Base-by-base conservation (phyloP, 768 basidiomycete species). In the Fibroporia radiculosa region DNA sequence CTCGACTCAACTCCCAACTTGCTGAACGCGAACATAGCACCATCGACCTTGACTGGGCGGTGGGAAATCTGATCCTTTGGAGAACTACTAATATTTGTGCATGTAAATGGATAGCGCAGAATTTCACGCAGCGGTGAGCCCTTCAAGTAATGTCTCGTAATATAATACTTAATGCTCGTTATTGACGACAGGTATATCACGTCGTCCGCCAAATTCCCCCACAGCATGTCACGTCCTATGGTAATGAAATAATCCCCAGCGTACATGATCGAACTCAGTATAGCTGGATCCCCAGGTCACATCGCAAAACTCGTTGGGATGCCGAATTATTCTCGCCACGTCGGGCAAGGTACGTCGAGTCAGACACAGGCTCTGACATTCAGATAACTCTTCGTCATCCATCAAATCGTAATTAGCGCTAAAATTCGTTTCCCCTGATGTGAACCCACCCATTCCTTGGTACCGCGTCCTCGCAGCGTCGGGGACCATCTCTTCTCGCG, bases 301-400 rank as follows among this genome's bases (percentile, higher is more conserved):
- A 75, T 91, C 44, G 85, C 88, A 6, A 87, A 81, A 54, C 67
- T 91, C 19, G 72, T 86, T 44, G 84, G 84, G 14, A 85, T 84
- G 82, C 88, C 87, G 0, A 71, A 70, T 20, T 75, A 91, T 62
- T 77, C 88, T 3, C 73, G 88, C 37, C 85, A 86, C 53, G 87
- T 91, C 22, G 88, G 88, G 4, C 84, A 88, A 70, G 87, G 88
- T 84, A 49, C 42, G 66, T 35, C 16, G 34, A 31, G n/a, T 31
- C 8, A 31, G n/a, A 22, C 13, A 10, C 24, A 23, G 10, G 3
- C 27, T 27, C 43, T 16, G 34, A 35, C 20, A n/a, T n/a, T 5
- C 14, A 35, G 6, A 7, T 6, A 16, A 35, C n/a, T n/a, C n/a
- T n/a, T n/a, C n/a, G n/a, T n/a, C n/a, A n/a, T n/a, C n/a, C n/a